Evolutionary conservation across 768 basidiomycete genomes (phyloP), one percentile per base, ranked within the genome.

Genomic region (Lentinula sp.): DNA sequence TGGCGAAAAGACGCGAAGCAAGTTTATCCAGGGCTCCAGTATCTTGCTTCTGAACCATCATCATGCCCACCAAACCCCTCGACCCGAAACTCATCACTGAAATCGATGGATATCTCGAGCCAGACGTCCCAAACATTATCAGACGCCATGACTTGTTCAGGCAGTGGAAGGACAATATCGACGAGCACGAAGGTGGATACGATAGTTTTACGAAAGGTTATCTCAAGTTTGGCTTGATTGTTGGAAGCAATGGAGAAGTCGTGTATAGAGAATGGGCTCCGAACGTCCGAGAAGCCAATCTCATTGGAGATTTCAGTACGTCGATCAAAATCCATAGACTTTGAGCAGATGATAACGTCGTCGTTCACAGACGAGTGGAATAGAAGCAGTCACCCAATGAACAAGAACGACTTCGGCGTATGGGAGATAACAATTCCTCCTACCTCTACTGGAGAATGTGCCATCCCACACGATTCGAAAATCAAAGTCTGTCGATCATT

Each of bases 301-400:
- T 99, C 60, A 93, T 93, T 67, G 97, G 97, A 48, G 96, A 99
- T 50, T 99, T 99, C 79, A 99, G 95, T 98, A 65, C 73, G 93
- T 84, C 60, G 21, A 45, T 63, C 28, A 28, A 28, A 23, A 60
- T 66, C 32, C 61, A 42, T 58, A 13, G 35, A 8, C 31, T 34
- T 18, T 43, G 46, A 37, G 45, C 28, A 21, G 45, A 34, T 54
- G 35, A 16, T 63, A 55, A 34, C 40, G 50, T 61, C 23, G 16
- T 60, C 46, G 32, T 53, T 45, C 57, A 10, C 64, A 97, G 96
- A 99, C 71, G 77, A 80, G 51, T 99, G 97, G 97, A 84, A 88
- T 67, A 85, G 95, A 64, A 72, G 80, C 5, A 85, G 91, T 11
- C 92, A 98, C 70, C 87, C 87, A 2, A 90, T 99, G 94, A 86